Percentiles rank a stretch among this genome's conserved stretches.
Evolutionary conservation across 1,284 basidiomycete species (phyloP).

Genomic region (Papiliotrema fonsecae): DNA sequence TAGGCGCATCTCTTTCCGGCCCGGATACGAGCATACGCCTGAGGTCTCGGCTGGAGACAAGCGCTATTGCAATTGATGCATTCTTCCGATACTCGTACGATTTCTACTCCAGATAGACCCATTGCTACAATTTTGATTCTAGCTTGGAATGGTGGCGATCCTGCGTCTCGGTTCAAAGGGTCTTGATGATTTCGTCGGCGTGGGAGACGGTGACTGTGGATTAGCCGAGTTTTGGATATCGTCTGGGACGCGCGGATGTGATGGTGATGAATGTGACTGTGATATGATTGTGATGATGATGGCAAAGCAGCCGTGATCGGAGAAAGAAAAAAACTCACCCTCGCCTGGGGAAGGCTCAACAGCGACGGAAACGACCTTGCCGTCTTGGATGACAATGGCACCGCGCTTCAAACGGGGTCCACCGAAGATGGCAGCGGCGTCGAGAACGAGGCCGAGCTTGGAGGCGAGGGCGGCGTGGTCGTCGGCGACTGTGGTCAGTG

Average conservation of each 20-base stretch:
- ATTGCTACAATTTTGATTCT: too few species aligned
- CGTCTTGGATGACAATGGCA: slow-evolving; percentile 49
- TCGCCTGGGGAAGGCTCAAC: slow-evolving; percentile 59
- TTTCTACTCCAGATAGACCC: too few species aligned
- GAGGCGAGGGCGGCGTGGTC: slow-evolving; percentile 59
- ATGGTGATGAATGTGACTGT: too few species aligned
- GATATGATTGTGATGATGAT: too few species aligned
- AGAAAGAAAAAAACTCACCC: slow-evolving; percentile 23
- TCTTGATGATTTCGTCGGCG: slow-evolving; percentile 58
- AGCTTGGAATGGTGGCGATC: too few species aligned
- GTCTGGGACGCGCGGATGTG: too few species aligned
- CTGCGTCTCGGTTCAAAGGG: slow-evolving; percentile 50
- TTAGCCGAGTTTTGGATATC: too few species aligned
- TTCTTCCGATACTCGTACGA: too few species aligned
- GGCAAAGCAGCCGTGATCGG: not conserved
- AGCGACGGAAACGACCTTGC: slow-evolving; percentile 55
- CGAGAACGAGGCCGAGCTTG: slow-evolving; percentile 61
- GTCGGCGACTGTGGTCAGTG: slow-evolving; percentile 54
- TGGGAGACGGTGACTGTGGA: slow-evolving; percentile 55
- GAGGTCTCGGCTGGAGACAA: too few species aligned
- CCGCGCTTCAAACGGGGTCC: slow-evolving; percentile 62
- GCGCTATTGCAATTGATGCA: too few species aligned
- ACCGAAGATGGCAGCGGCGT: slow-evolving; percentile 60
- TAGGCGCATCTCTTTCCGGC: too few species aligned
- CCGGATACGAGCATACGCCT: too few species aligned